Conservation (phyloP, 1,139 yeast genomes). For the Hyphopichia burtonii region DNA sequence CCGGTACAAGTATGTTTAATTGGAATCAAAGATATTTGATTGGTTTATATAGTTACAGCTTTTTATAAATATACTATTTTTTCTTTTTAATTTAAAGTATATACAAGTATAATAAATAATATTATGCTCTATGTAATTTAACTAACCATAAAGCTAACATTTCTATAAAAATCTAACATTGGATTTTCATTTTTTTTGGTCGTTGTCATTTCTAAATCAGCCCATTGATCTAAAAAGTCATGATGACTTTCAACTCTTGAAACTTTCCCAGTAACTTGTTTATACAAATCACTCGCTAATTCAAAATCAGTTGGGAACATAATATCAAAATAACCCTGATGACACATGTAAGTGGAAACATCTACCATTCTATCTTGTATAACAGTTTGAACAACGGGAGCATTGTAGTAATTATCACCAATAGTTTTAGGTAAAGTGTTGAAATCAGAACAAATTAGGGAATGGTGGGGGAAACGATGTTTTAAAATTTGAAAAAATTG, state of each 20-base stretch:
- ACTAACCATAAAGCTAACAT: conserved; percentile 71
- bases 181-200: conserved; percentile 84
- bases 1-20: too few relatives aligned
- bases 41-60: not conserved
- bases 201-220: conserved; percentile 63
- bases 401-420: conserved; percentile 55
- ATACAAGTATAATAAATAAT: not conserved
- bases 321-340: conserved; percentile 83
- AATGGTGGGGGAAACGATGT: conserved; percentile 72
- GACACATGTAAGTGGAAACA: conserved; percentile 71
- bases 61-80: not conserved
- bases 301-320: conserved; percentile 83
- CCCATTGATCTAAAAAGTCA: conserved; percentile 71
- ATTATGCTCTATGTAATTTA: conserved; percentile 8
- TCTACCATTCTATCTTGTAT: conserved; percentile 67
- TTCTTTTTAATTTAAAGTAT: not conserved
- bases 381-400: conserved; percentile 85
- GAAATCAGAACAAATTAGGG: conserved; percentile 72
- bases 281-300: conserved; percentile 60
- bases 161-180: conserved; percentile 75
- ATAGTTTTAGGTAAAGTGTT: conserved; percentile 60
- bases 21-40: not conserved
- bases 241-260: conserved; percentile 58
- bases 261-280: conserved; percentile 61
- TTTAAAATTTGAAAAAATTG: conserved; percentile 66